Percentiles rank a stretch among this genome's conserved stretches.
These are phyloP conservation scores for Mucor mucedo DNA, from an alignment of 371 early-diverging fungal species.

Conservation along the genomic window DNA sequence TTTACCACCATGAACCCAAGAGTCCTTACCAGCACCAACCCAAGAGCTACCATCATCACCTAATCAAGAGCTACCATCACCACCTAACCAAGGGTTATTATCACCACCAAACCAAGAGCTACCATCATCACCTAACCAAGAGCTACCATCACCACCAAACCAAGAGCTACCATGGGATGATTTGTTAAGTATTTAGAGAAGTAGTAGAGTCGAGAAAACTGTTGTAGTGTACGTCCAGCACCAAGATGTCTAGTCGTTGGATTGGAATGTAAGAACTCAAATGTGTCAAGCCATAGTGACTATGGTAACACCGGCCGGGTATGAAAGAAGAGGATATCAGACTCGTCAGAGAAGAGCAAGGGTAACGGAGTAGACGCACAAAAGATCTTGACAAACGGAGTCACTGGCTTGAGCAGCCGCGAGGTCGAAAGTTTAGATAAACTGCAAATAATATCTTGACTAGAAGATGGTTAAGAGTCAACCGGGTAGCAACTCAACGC, in stretches of 20 bases:
- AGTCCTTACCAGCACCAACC: too few species aligned
- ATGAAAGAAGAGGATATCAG: conserved; percentile 18
- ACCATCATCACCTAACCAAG: too few species aligned
- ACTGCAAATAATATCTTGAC: neutral
- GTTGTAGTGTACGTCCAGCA: neutral
- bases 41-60: too few species aligned
- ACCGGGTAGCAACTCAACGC: neutral
- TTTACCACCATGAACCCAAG: too few species aligned
- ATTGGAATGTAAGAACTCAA: conserved; percentile 13
- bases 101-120: too few species aligned
- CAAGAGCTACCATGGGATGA: too few species aligned
- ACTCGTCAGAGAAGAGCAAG: conserved; percentile 5
- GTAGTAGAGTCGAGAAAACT: conserved; percentile 4
- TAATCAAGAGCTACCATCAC: too few species aligned
- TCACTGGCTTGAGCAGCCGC: conserved; percentile 2
- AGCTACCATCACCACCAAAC: too few species aligned
- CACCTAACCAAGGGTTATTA: too few species aligned
- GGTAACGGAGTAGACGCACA: neutral
- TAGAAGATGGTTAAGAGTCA: neutral
- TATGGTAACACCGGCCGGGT: conserved; percentile 14
- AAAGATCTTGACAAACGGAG: neutral
- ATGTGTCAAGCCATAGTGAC: neutral
- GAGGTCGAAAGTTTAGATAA: neutral
- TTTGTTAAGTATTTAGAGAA: neutral
- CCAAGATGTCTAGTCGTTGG: conserved; percentile 4